Conservation (phyloP, 106 monocot genomes). For the Dendrobium officinale region DNA sequence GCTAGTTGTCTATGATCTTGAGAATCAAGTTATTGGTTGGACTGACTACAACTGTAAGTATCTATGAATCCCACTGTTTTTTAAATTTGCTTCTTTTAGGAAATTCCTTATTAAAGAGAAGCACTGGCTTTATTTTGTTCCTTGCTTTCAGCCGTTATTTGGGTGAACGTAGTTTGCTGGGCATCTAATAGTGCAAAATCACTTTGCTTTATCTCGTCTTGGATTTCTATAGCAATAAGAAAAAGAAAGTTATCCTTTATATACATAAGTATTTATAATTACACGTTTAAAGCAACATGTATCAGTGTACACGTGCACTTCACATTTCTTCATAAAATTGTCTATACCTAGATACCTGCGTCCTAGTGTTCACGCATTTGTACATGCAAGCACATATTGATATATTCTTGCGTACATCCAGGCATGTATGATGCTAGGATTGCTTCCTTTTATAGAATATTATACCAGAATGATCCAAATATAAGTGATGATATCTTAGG, state of each 20-base stretch:
- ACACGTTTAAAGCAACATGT: background rate
- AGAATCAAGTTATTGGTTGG: slow-evolving; percentile 68
- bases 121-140: background rate
- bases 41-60: slow-evolving; percentile 65
- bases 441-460: background rate
- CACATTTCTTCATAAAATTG: background rate
- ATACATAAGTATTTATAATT: too few relatives aligned
- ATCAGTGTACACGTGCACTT: background rate
- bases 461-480: background rate
- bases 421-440: background rate
- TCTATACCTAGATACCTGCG: background rate
- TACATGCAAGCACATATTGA: background rate
- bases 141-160: background rate
- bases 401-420: background rate
- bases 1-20: slow-evolving; percentile 57
- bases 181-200: background rate
- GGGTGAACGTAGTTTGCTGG: background rate
- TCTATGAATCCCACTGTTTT: background rate
- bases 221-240: background rate
- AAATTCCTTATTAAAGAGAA: background rate
- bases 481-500: background rate
- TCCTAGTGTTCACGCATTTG: background rate
- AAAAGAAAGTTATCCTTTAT: background rate
- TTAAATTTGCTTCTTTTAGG: background rate
- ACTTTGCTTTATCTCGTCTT: background rate